These are phyloP conservation scores for Sporothrix pseudoabietina DNA, from an alignment of 2,329 filamentous ascomycete species.

Conservation along the genomic window DNA sequence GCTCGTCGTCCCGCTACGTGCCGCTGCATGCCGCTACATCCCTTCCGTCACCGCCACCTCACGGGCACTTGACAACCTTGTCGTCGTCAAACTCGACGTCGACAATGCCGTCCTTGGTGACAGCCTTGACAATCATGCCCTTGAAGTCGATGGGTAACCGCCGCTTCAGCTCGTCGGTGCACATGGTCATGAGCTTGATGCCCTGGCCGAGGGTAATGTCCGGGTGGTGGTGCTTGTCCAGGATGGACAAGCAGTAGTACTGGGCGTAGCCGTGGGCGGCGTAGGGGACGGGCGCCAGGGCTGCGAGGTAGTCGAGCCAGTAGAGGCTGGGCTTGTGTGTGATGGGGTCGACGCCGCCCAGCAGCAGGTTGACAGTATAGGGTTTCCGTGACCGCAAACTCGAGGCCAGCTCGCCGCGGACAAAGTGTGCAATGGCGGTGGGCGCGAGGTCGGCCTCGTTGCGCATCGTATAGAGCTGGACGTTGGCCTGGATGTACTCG, in stretches of 20 bases:
- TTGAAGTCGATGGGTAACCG: constrained; percentile 99
- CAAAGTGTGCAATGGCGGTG: constrained; percentile 85
- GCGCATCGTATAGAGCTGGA: constrained; percentile 97
- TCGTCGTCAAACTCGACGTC: constrained; percentile 86
- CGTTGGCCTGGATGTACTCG: constrained; percentile 98
- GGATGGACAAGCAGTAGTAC: constrained; percentile 97
- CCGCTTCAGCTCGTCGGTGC: constrained; percentile 95
- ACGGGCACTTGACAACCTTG: constrained; percentile 66
- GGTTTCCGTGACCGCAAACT: constrained; percentile 90
- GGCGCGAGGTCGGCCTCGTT: constrained; percentile 92
- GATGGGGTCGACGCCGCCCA: constrained; percentile 91
- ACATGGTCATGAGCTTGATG: constrained; percentile 89
- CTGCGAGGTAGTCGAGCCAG: constrained; percentile 96
- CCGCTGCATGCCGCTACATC: neutral
- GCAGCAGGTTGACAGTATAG: constrained; percentile 94
- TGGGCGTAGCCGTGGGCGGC: constrained; percentile 98
- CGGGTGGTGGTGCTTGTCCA: constrained; percentile 98
- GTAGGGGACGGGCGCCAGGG: constrained; percentile 85
- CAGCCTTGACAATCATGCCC: constrained; percentile 89
- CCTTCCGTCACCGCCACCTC: constrained; percentile 3
- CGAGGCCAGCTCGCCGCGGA: constrained; percentile 87
- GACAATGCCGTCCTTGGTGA: constrained; percentile 89
- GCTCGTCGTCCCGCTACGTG: neutral
- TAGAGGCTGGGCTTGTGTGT: constrained; percentile 88
- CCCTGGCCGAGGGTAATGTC: constrained; percentile 88